Percentiles rank a stretch among this genome's conserved stretches.
phyloP scores from a whole-genome alignment of 208 protist genomes.

The Trichomonas vaginalis region DNA sequence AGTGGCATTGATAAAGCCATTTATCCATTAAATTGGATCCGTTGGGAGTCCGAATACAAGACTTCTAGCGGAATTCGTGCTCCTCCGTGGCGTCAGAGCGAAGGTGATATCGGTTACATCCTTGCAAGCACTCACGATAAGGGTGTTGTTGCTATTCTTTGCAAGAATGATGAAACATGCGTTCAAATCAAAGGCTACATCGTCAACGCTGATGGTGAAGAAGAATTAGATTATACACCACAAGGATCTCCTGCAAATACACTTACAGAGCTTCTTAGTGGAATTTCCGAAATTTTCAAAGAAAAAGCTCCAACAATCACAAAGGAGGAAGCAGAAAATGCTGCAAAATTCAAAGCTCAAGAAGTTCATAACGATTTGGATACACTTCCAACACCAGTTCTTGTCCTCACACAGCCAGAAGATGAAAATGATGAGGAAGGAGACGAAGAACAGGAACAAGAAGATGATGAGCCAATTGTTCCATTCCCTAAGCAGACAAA shows the following conservation, averaged over 20 bases:
- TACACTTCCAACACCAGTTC: not conserved
- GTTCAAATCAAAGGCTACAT: not conserved
- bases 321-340: not conserved
- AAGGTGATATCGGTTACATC: not conserved
- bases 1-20: not conserved
- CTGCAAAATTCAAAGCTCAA: not conserved
- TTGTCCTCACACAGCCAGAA: not conserved
- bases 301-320: too few species aligned
- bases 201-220: not conserved
- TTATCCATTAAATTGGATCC: not conserved
- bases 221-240: not conserved
- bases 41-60: not conserved
- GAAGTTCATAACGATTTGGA: not conserved
- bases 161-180: not conserved
- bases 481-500: not conserved
- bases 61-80: not conserved
- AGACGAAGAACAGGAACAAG: not conserved
- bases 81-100: not conserved
- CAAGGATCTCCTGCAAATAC: not conserved
- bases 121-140: not conserved
- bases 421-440: not conserved
- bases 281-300: not conserved
- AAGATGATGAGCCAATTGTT: conserved; percentile 4
- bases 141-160: not conserved
- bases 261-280: not conserved